These are phyloP conservation scores for Chaetothyriales sp. DNA, from an alignment of 2,329 filamentous ascomycete genomes.

Conservation along the genomic window DNA sequence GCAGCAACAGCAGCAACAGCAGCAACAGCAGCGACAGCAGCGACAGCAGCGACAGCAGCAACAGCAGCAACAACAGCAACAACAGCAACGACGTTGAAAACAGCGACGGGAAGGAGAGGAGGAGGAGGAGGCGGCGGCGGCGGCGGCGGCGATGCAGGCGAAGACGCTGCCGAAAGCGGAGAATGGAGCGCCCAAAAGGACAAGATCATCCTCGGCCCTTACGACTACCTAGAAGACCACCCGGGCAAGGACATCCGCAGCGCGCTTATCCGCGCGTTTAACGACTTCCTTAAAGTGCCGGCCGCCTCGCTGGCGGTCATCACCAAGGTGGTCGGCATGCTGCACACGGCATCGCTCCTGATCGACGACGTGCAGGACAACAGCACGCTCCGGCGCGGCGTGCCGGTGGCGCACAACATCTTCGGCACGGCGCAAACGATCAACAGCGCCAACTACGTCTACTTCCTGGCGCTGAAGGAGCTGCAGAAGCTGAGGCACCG, in stretches of 20 bases:
- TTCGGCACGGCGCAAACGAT: constrained; percentile 40
- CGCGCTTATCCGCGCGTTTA: constrained; percentile 32
- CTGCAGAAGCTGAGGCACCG: constrained; percentile 29
- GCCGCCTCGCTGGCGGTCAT: constrained; percentile 28
- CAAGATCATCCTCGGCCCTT: constrained; percentile 30
- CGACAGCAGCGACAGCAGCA: background rate
- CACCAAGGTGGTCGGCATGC: constrained; percentile 31
- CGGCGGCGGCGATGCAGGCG: constrained; percentile 2
- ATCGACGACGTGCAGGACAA: constrained; percentile 40
- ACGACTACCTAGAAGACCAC: constrained; percentile 32
- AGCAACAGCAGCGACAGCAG: background rate
- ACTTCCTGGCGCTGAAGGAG: constrained; percentile 33
- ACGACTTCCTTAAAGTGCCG: constrained; percentile 32
- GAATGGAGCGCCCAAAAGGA: constrained; percentile 25
- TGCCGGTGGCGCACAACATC: constrained; percentile 36
- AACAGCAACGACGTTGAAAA: background rate
- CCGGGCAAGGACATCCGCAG: constrained; percentile 34
- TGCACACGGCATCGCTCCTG: constrained; percentile 34
- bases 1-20: background rate
- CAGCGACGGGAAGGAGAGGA: background rate
- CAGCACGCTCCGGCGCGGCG: constrained; percentile 35
- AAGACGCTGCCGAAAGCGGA: constrained; percentile 1
- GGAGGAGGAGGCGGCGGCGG: no score
- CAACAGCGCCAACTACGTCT: constrained; percentile 38
- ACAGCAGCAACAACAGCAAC: background rate